Evolutionary conservation across 306 rosid genomes (phyloP), one percentile per base, ranked within the genome.

Genomic region (Acacia crassicarpa): DNA sequence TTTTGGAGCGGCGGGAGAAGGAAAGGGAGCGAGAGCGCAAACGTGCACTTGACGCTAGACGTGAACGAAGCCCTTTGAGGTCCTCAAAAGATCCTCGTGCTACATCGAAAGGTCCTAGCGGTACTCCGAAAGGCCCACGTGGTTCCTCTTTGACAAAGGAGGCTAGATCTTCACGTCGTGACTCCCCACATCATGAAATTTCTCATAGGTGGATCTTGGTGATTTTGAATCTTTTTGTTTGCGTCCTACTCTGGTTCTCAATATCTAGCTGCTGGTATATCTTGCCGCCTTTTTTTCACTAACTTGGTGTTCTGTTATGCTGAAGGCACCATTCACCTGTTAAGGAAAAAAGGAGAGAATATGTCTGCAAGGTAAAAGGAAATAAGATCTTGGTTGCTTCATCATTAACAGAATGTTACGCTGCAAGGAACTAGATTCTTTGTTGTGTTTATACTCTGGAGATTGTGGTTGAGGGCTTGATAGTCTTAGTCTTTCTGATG

Each of bases 251-350:
- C 87, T 88, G 86, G 91, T 95, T 89, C 94, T 88, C 81, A 87
- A 89, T 88, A 86, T 87, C 80, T 90, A 84, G 93, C 94, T 88
- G 91, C 97, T 86, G 91, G 89, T 91, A 81, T 85, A 80, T 93
- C 89, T 81, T 92, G 90, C 89, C 83, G 92, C 92, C 67, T 85
- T 68, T 85, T 86, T 93, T 71, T 89, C 83, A 90, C 98, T 94
- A 93, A 95, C 98, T 86, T 78, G 85, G 86, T 95, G 92, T 91
- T 93, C 94, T 95, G 91, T 92, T 91, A 90, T 93, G 89, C 96
- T 95, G 99, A 95, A 95, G 99, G 99, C 97, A 87, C 86, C 99
- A 86, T 84, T 92, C 99, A 91, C 98, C 98, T 76, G 92, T 92
- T 92, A 93, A 91, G 92, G 99, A 95, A 86, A 95, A 93, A 90